phyloP scores from a whole-genome alignment of 2,329 filamentous ascomycete genomes.

The Sarocladium oryzae region DNA sequence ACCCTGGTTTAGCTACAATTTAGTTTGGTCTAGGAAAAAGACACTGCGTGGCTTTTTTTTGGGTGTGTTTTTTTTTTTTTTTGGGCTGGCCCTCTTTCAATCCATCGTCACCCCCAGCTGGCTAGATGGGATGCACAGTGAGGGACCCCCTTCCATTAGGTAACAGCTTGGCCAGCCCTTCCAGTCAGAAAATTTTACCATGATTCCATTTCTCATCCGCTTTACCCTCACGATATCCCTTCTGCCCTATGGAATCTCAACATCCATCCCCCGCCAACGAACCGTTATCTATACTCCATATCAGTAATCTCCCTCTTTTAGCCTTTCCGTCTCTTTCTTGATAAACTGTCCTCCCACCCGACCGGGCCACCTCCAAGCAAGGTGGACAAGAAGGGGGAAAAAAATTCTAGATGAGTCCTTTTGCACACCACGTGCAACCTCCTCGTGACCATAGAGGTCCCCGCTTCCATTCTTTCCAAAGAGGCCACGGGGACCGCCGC shows the following conservation, averaged over 20 bases:
- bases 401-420: constrained; percentile 5
- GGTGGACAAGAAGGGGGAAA: neutral
- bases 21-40: neutral
- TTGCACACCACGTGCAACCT: constrained; percentile 3
- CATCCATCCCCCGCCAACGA: neutral
- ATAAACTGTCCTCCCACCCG: neutral
- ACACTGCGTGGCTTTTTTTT: neutral
- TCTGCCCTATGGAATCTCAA: neutral
- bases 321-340: neutral
- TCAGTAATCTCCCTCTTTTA: constrained; percentile 6
- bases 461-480: neutral
- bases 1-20: neutral
- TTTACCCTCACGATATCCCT: constrained; percentile 12
- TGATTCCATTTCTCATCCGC: constrained; percentile 25
- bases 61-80: neutral
- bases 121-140: neutral
- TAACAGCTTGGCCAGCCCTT: constrained; percentile 28
- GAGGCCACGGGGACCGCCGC: neutral
- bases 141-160: constrained; percentile 20
- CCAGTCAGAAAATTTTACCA: constrained; percentile 29
- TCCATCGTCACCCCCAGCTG: neutral
- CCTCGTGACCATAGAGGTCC: constrained; percentile 9
- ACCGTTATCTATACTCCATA: constrained; percentile 6
- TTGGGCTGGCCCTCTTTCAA: neutral
- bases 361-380: too few species aligned